Conservation (phyloP, 352 stramenopile genomes). For the Phytopythium vexans region DNA sequence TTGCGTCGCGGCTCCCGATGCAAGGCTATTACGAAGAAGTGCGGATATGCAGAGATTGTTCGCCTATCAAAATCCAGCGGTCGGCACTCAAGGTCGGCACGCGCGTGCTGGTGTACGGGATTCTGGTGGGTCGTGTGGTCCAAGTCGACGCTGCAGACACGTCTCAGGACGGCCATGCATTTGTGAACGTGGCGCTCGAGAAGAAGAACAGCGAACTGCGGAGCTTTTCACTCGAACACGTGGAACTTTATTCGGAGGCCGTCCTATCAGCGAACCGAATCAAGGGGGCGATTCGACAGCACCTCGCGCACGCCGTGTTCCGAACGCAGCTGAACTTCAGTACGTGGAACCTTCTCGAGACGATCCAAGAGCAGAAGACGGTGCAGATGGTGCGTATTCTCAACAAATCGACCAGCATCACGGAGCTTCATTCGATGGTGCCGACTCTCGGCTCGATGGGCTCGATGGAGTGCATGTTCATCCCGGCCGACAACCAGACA, state of each 20-base stretch:
- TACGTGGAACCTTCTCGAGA: constrained; percentile 82
- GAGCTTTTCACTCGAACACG: constrained; percentile 56
- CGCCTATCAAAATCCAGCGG: constrained; percentile 63
- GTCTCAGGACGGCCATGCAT: constrained; percentile 47
- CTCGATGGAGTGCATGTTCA: constrained; percentile 60
- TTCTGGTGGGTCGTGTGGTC: constrained; percentile 54
- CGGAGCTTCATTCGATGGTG: constrained; percentile 75
- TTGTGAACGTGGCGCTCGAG: constrained; percentile 57
- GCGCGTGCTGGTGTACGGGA: constrained; percentile 76
- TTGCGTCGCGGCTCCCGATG: constrained; percentile 70
- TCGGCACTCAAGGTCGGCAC: constrained; percentile 63
- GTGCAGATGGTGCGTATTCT: constrained; percentile 85
- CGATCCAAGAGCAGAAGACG: constrained; percentile 77
- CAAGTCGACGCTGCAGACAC: constrained; percentile 62
- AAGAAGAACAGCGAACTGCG: constrained; percentile 42
- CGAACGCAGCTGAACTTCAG: constrained; percentile 83
- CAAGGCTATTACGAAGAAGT: constrained; percentile 83
- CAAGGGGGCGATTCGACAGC: constrained; percentile 67
- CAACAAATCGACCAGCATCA: constrained; percentile 82
- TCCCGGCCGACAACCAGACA: constrained; percentile 37
- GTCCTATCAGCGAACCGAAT: constrained; percentile 80
- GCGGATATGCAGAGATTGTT: constrained; percentile 82
- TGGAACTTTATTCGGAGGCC: constrained; percentile 78
- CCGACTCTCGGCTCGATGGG: constrained; percentile 39
- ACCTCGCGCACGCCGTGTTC: constrained; percentile 75